Conservation (phyloP, 2,329 filamentous ascomycete species). For the Huntiella moniliformis region DNA sequence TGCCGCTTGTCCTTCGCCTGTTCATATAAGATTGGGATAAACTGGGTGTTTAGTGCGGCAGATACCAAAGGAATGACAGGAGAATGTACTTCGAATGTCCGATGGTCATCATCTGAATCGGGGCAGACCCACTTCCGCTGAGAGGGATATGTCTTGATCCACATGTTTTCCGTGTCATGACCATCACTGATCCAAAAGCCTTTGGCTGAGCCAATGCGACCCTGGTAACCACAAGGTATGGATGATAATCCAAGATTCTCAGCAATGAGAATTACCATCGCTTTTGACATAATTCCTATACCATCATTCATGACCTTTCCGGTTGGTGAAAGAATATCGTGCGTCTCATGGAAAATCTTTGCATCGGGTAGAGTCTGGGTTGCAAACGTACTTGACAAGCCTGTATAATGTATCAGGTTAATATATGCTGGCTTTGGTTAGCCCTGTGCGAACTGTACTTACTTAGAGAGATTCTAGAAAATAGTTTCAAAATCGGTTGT, state of each 20-base stretch:
- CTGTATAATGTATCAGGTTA: conserved; percentile 17
- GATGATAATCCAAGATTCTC: conserved; percentile 29
- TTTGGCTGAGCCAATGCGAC: conserved; percentile 52
- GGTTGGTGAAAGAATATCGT: conserved; percentile 23
- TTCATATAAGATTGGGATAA: conserved; percentile 48
- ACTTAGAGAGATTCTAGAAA: conserved; percentile 38
- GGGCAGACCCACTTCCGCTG: conserved; percentile 49
- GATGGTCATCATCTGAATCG: conserved; percentile 27
- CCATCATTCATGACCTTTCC: conserved; percentile 45
- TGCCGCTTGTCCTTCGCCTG: conserved; percentile 26
- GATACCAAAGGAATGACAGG: conserved; percentile 27
- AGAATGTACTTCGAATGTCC: conserved; percentile 46
- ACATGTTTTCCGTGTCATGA: conserved; percentile 28
- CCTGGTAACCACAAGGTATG: conserved; percentile 49
- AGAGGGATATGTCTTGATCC: conserved; percentile 48
- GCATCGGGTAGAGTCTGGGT: conserved; percentile 25
- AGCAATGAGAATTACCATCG: conserved; percentile 35
- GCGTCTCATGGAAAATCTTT: conserved; percentile 25
- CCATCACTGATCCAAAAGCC: conserved; percentile 53
- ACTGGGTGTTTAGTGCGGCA: conserved; percentile 45
- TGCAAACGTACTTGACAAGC: conserved; percentile 31
- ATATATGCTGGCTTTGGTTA: background rate
- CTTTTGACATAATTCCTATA: conserved; percentile 44
- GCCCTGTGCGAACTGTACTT: conserved; percentile 11
- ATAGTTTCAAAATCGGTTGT: conserved; percentile 36